A percentile compares a stretch with the other conserved stretches of the same genome.
These are phyloP conservation scores for Chenopodium quinoa DNA, from an alignment of 148 eudicot genomes.

Conservation along the genomic window DNA sequence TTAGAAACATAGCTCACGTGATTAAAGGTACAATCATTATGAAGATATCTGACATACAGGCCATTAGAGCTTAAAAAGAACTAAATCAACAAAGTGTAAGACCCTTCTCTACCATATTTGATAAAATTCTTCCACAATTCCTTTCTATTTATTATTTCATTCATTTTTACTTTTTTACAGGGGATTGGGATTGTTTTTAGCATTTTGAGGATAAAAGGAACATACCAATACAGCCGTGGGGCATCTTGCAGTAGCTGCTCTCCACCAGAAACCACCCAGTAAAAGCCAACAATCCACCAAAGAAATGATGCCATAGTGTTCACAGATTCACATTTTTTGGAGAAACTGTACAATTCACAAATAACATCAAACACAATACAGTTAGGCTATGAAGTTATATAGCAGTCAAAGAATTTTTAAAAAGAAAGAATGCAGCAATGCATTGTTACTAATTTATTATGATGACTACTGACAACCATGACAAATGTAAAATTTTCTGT, in stretches of 20 bases:
- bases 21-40: neutral
- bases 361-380: conserved; percentile 13
- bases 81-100: neutral
- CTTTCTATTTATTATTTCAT: neutral
- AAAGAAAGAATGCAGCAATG: neutral
- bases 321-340: conserved; percentile 69
- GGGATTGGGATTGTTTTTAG: no score
- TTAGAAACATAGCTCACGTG: neutral
- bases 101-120: neutral
- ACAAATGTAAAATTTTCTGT: neutral
- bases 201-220: neutral
- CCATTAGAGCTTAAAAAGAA: neutral
- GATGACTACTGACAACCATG: neutral
- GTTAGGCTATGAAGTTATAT: neutral
- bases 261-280: conserved; percentile 91
- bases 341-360: conserved; percentile 37
- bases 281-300: conserved; percentile 98
- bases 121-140: no score
- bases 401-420: conserved; percentile 3
- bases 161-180: neutral
- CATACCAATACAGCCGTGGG: conserved; percentile 88
- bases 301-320: conserved; percentile 86
- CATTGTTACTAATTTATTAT: neutral
- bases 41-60: neutral
- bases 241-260: conserved; percentile 65